Percentiles rank a stretch among this genome's conserved stretches.
Conservation (phyloP, 2,329 filamentous ascomycete genomes). For the Fusarium pseudoanthophilum region DNA sequence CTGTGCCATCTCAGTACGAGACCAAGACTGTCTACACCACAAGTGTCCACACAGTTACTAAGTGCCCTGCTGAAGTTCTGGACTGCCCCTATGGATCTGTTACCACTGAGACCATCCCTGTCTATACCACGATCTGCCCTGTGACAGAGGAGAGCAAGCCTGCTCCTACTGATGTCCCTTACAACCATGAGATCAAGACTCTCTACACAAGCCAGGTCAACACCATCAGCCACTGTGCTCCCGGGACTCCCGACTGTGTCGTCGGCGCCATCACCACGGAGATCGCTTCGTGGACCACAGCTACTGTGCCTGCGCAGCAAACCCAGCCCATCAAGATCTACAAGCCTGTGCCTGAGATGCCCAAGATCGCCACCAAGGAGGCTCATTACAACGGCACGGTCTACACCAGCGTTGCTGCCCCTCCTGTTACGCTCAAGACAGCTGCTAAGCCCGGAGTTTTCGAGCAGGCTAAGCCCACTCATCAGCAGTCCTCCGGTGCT, state of each 20-base stretch:
- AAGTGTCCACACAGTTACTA: constrained; percentile 64
- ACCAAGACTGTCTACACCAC: constrained; percentile 62
- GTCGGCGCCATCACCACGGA: constrained; percentile 49
- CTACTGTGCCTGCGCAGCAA: constrained; percentile 30
- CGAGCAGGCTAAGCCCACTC: constrained; percentile 26
- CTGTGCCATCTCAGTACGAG: constrained; percentile 27
- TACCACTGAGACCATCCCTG: constrained; percentile 45
- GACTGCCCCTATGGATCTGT: constrained; percentile 57
- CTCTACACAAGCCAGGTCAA: constrained; percentile 64
- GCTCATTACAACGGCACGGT: constrained; percentile 17
- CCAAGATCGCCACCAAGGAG: constrained; percentile 15
- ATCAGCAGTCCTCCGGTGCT: constrained; percentile 26
- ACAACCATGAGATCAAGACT: constrained; percentile 48
- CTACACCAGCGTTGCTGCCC: constrained; percentile 25
- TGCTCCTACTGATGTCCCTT: constrained; percentile 22
- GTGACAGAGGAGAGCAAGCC: constrained; percentile 25
- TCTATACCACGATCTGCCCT: constrained; percentile 31
- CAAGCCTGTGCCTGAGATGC: constrained; percentile 23
- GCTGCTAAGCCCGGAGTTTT: constrained; percentile 33
- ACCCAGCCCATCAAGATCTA: constrained; percentile 25
- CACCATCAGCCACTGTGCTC: constrained; percentile 65
- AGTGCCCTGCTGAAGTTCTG: constrained; percentile 61
- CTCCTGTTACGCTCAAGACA: constrained; percentile 32
- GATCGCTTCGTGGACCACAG: constrained; percentile 40
- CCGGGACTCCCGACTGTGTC: constrained; percentile 62